A percentile compares a stretch with the other conserved stretches of the same genome.
Evolutionary conservation across 106 monocot genomes (phyloP).

Genomic region (Dendrobium catenatum): DNA sequence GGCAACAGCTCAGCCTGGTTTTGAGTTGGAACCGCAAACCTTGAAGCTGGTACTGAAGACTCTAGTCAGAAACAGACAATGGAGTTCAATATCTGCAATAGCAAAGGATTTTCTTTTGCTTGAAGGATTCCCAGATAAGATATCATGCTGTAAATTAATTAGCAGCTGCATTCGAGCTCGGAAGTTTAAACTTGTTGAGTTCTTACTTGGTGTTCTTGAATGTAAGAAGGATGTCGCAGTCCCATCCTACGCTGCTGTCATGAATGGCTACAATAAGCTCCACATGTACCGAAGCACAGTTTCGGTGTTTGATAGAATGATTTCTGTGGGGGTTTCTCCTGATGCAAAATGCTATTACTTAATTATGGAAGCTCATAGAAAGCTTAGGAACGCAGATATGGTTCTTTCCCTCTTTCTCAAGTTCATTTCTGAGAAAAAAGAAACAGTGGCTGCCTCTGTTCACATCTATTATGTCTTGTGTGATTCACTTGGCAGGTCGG

Average conservation of each 20-base stretch:
- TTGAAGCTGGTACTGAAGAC: slow-evolving; percentile 17
- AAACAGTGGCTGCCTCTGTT: not conserved
- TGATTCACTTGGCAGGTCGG: slow-evolving; percentile 55
- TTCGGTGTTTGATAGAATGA: slow-evolving; percentile 31
- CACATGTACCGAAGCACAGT: slow-evolving; percentile 78
- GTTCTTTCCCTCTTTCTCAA: slow-evolving; percentile 44
- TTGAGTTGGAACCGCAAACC: slow-evolving; percentile 25
- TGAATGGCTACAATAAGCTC: slow-evolving; percentile 77
- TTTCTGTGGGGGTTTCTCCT: slow-evolving; percentile 10
- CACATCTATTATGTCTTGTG: slow-evolving; percentile 54
- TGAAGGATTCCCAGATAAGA: slow-evolving; percentile 34
- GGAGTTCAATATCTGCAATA: slow-evolving; percentile 46
- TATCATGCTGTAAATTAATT: slow-evolving; percentile 30
- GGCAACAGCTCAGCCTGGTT: slow-evolving; percentile 32
- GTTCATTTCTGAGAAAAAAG: slow-evolving; percentile 21
- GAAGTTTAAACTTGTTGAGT: slow-evolving; percentile 53
- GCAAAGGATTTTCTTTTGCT: slow-evolving; percentile 33
- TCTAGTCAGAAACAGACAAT: slow-evolving; percentile 40
- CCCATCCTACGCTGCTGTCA: slow-evolving; percentile 38
- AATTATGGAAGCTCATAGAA: slow-evolving; percentile 52
- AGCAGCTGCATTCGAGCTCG: slow-evolving; percentile 42
- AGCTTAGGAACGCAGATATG: slow-evolving; percentile 34
- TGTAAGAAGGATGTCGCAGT: slow-evolving; percentile 14
- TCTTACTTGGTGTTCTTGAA: slow-evolving; percentile 37
- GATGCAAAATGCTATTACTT: slow-evolving; percentile 27